Evolutionary conservation across 352 stramenopile species (phyloP), one percentile per base, ranked within the genome.

Genomic region (Globisporangium takayamanum): DNA sequence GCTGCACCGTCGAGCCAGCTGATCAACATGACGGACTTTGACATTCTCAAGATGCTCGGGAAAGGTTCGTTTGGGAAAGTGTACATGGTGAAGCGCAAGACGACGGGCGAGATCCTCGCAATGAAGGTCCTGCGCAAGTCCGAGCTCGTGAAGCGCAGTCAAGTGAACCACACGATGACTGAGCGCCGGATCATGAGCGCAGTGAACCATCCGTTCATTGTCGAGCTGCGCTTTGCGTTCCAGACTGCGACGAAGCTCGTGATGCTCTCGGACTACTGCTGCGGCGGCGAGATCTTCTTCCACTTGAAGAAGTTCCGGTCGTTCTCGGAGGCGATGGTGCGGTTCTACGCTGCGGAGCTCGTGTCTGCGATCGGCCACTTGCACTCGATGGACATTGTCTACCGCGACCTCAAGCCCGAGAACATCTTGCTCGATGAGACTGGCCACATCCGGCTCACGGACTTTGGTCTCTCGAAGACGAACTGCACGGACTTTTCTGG

Each of bases 41-140:
- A 98, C 63, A 96, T 99, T 57, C 84, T 99, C 33, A 98, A 98
- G 71, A 97, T 98, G 73, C 95, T 98, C 65, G 96, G 96, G 44
- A 98, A 99, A 66, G 95, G 95, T 33, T 98, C 85, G 6, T 98
- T 98, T 72, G 94, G 94, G 67, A 98, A 98, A 67, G 97, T 99
- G 33, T 99, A 98, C 72, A 89, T 99, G 53, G 97, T 98, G 7
- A 81, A 87, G 54, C 90, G 98, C 63, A 91, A 92, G 39, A 59
- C 61, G 6, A 70, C 68, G 4, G 69, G 70, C 14, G 80, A 89
- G 55, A 88, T 94, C 45, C 65, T 89, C 46, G 86, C 86, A n/a
- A 95, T 95, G 84, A 95, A 95, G 58, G 84, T 95, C 26, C 64
- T 95, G 36, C 79, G 87, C 37, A 95, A 95, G 64, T 77, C 78